Base-by-base conservation (phyloP, 2,329 filamentous ascomycete genomes). In the Chaetomium sp. region DNA sequence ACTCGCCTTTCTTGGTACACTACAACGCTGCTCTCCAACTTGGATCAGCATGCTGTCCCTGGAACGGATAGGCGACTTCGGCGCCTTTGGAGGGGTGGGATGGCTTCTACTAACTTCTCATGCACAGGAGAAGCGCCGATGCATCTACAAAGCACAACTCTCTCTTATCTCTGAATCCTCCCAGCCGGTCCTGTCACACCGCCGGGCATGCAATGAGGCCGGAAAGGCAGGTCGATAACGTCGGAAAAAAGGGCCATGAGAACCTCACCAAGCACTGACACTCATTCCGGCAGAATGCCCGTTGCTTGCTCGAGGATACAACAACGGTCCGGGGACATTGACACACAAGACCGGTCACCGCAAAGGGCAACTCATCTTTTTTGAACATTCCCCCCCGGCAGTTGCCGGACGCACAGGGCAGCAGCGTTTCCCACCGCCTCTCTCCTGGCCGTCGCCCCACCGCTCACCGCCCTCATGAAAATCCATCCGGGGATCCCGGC, bases 381-480 rank as follows among this genome's bases (percentile, higher is more conserved):
- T 42, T 42, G 38, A 42, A 42, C 38, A n/a, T 42, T 42, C n/a
- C 16, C 19, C 19, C 16, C 5, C 31, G 53, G 57, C 45, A 45
- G 59, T 55, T 55, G 59, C 50, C 51, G 33, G 4, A 27, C 33
- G 19, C 21, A 27, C 59, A 7, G 59, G 8, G 38, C n/a, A 23
- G 16, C 59, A 57, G 45, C 16, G 50, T 38, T 8, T 19, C 38
- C 60, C 60, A 62, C 60, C 60, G 51, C 51, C 45, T 62, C 50
- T 62, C 51, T 12, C 33, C 56, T 31, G 38, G 55, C 23, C 23
- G 45, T 21, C 4, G 21, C 33, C 35, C 33, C 54, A 42, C 38
- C 35, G 54, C 33, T 56, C 53, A 62, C 60, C 60, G 51, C 60
- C 60, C n/a, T 62, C 59, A 53, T 38, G 29, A 19, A 6, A 21